These are phyloP conservation scores for Phaeosphaeriaceae sp. DNA, from an alignment of 2,329 filamentous ascomycete genomes.

Conservation along the genomic window DNA sequence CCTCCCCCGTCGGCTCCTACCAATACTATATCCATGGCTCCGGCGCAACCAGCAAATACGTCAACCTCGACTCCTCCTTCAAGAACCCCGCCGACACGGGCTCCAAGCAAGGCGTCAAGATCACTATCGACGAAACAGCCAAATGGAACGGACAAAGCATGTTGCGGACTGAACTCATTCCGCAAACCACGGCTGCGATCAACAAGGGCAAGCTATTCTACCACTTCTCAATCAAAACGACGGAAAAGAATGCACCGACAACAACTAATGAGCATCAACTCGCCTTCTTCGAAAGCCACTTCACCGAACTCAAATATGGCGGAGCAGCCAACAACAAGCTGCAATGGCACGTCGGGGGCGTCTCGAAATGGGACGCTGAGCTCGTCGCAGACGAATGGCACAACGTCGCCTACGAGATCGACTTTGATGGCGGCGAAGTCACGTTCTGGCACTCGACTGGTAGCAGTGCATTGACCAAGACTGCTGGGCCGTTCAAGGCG, in stretches of 20 bases:
- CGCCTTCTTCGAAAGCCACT: conserved; percentile 71
- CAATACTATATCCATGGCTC: conserved; percentile 80
- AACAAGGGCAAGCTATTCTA: conserved; percentile 72
- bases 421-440: conserved; percentile 69
- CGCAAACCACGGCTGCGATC: conserved; percentile 70
- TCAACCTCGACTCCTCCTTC: conserved; percentile 65
- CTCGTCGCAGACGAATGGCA: conserved; percentile 73
- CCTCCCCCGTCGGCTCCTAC: conserved; percentile 71
- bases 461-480: conserved; percentile 62
- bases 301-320: conserved; percentile 75
- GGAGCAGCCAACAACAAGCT: conserved; percentile 60
- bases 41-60: conserved; percentile 63
- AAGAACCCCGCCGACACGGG: conserved; percentile 70
- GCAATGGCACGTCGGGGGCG: conserved; percentile 68
- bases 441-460: conserved; percentile 75
- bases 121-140: conserved; percentile 69
- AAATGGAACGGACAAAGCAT: conserved; percentile 76
- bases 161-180: conserved; percentile 77
- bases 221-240: conserved; percentile 72
- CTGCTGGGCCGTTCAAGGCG: conserved; percentile 66
- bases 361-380: conserved; percentile 67
- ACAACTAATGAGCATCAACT: conserved; percentile 72
- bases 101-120: conserved; percentile 69
- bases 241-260: conserved; percentile 65
- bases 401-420: conserved; percentile 76